Percentiles rank a stretch among this genome's conserved stretches.
Conservation (phyloP, 352 stramenopile genomes). For the Blastocystis hominis region DNA sequence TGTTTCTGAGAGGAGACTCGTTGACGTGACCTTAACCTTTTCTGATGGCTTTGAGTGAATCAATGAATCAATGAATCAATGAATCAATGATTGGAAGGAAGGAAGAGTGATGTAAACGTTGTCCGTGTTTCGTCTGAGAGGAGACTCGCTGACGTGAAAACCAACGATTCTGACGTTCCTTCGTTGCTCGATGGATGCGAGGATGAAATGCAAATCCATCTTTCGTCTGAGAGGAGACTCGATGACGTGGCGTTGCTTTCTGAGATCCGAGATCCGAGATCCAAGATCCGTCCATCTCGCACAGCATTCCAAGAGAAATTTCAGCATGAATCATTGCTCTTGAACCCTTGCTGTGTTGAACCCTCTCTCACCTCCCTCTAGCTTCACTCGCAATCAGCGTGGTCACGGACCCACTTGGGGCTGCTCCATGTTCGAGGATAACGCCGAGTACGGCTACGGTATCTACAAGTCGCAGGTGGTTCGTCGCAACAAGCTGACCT, state of each 20-base stretch:
- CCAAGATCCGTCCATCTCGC: no score
- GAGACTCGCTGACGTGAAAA: conserved; percentile 26
- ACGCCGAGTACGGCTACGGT: conserved; percentile 60
- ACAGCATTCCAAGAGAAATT: no score
- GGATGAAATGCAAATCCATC: conserved; percentile 18
- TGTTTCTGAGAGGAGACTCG: conserved; percentile 41
- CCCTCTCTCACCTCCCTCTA: background rate
- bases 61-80: background rate
- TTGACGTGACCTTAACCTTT: conserved; percentile 1
- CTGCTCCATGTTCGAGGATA: conserved; percentile 66
- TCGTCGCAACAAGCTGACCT: conserved; percentile 62
- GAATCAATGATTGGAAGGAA: no score
- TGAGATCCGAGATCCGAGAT: no score
- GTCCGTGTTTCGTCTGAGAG: conserved; percentile 35
- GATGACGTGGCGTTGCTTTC: no score
- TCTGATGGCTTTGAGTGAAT: background rate
- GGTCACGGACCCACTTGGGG: conserved; percentile 63
- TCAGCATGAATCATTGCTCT: no score
- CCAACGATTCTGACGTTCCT: no score
- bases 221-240: no score
- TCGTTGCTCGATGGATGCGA: no score
- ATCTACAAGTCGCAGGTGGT: conserved; percentile 62
- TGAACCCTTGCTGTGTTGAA: no score
- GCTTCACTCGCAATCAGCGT: conserved; percentile 62
- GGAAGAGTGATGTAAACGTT: background rate